A percentile compares a stretch with the other conserved stretches of the same genome.
Conservation (phyloP, 2,329 filamentous ascomycete genomes). For the Fusarium aywerte region DNA sequence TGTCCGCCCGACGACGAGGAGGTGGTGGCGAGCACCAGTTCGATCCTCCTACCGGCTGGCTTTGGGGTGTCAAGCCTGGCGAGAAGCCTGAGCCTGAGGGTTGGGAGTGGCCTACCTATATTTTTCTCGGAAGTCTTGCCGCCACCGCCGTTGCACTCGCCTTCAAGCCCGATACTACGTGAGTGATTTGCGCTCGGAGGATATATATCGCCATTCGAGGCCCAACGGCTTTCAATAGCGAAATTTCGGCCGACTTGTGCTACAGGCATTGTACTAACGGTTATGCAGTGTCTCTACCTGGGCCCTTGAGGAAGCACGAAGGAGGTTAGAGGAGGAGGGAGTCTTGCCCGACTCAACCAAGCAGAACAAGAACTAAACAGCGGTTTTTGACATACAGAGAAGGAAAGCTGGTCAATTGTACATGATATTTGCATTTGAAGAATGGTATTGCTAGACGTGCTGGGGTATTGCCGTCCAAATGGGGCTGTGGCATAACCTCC, state of each 20-base stretch:
- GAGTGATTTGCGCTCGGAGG: slow-evolving; percentile 59
- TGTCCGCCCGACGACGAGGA: slow-evolving; percentile 56
- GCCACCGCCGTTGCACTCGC: slow-evolving; percentile 84
- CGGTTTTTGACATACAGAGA: slow-evolving; percentile 28
- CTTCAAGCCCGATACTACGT: slow-evolving; percentile 99
- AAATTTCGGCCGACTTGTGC: slow-evolving; percentile 10
- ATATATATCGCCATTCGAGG: neutral
- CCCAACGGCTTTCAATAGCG: neutral
- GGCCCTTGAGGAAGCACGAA: slow-evolving; percentile 95
- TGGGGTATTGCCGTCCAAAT: slow-evolving; percentile 30
- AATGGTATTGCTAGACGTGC: slow-evolving; percentile 47
- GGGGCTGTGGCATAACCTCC: slow-evolving; percentile 20
- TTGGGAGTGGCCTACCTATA: slow-evolving; percentile 89
- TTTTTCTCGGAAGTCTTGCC: slow-evolving; percentile 82
- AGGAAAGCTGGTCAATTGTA: slow-evolving; percentile 33
- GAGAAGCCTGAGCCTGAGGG: slow-evolving; percentile 97
- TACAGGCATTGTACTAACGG: slow-evolving; percentile 44
- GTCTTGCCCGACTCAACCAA: slow-evolving; percentile 82
- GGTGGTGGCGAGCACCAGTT: slow-evolving; percentile 75
- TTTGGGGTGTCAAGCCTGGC: slow-evolving; percentile 92
- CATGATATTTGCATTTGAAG: slow-evolving; percentile 39
- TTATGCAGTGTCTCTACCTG: slow-evolving; percentile 91
- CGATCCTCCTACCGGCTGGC: slow-evolving; percentile 90
- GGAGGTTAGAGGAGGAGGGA: slow-evolving; percentile 94
- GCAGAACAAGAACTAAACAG: slow-evolving; percentile 61